These are phyloP conservation scores for Fibroporia radiculosa DNA, from an alignment of 768 basidiomycete genomes.

Conservation along the genomic window DNA sequence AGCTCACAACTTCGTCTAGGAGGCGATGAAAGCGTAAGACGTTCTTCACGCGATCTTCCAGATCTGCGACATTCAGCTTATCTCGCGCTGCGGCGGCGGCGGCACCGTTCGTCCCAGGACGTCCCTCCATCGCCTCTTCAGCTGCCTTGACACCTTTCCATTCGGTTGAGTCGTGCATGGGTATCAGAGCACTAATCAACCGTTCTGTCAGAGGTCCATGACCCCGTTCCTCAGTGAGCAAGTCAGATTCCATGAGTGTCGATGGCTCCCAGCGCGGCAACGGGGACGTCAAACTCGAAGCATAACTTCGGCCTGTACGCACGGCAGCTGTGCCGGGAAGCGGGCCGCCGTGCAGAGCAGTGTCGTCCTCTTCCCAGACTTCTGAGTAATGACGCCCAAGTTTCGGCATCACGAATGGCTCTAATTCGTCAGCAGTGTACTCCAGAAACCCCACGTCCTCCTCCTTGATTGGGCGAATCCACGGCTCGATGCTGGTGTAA, in stretches of 20 bases:
- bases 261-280: slow-evolving; percentile 78
- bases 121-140: slow-evolving; percentile 78
- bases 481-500: slow-evolving; percentile 84
- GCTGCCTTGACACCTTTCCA: slow-evolving; percentile 80
- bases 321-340: slow-evolving; percentile 33
- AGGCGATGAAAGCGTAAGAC: slow-evolving; percentile 74
- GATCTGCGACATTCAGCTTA: slow-evolving; percentile 69
- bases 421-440: slow-evolving; percentile 84
- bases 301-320: slow-evolving; percentile 25
- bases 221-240: slow-evolving; percentile 67
- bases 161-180: slow-evolving; percentile 50
- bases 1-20: slow-evolving; percentile 60
- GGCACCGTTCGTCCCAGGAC: slow-evolving; percentile 60
- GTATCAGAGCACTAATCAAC: slow-evolving; percentile 64
- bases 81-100: slow-evolving; percentile 73
- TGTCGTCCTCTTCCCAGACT: slow-evolving; percentile 91
- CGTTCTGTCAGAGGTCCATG: slow-evolving; percentile 87
- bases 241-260: slow-evolving; percentile 64
- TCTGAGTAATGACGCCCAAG: slow-evolving; percentile 85
- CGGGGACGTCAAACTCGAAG: slow-evolving; percentile 36
- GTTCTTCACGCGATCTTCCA: slow-evolving; percentile 69
- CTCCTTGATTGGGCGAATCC: slow-evolving; percentile 82
- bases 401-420: slow-evolving; percentile 80
- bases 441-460: slow-evolving; percentile 94
- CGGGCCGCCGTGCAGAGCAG: slow-evolving; percentile 35